Conservation (phyloP, 2,329 filamentous ascomycete species). For the Immersiporthe knoxdaviesiana region DNA sequence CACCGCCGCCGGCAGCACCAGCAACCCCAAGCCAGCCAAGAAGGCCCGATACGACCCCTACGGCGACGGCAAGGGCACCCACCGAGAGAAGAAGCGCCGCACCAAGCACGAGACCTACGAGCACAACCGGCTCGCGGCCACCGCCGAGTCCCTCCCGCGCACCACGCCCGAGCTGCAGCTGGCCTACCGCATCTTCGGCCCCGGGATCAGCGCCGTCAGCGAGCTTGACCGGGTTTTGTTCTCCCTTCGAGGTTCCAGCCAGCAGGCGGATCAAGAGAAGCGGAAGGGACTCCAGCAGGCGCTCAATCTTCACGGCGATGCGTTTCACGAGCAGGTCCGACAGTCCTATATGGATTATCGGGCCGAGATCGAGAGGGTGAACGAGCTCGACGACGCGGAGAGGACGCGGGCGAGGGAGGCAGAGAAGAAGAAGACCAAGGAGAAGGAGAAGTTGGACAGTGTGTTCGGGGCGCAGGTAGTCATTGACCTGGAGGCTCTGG, state of each 20-base stretch:
- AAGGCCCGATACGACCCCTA: not conserved
- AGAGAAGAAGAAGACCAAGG: not conserved
- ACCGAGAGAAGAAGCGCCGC: not conserved
- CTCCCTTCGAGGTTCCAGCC: too few relatives aligned
- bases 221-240: not conserved
- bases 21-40: not conserved
- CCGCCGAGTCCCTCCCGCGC: conserved; percentile 2
- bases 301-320: not conserved
- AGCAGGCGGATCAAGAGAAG: not conserved
- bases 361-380: conserved; percentile 21
- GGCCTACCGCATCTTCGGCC: conserved; percentile 27
- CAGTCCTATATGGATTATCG: conserved; percentile 6
- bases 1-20: not conserved
- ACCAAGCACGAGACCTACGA: not conserved
- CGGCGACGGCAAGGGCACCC: not conserved
- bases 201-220: conserved; percentile 4
- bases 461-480: not conserved
- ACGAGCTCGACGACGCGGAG: not conserved
- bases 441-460: not conserved
- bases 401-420: not conserved
- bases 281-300: not conserved
- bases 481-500: not conserved
- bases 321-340: not conserved
- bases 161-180: conserved; percentile 10
- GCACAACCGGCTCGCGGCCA: not conserved